Conservation (phyloP, 2,329 filamentous ascomycete species). For the Chrysosporium keratinophilum region DNA sequence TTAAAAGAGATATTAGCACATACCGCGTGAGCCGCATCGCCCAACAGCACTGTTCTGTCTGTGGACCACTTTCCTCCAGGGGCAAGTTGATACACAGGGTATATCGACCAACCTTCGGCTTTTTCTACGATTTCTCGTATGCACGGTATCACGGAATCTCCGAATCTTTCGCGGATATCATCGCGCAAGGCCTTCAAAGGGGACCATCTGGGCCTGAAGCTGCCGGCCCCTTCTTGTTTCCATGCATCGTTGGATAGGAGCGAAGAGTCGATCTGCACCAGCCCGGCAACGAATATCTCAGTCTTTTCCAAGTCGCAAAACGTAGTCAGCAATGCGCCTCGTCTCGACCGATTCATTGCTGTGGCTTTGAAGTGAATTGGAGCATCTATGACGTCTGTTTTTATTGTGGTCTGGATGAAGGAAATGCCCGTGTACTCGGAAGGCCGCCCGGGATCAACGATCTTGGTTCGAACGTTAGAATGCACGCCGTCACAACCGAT, state of each 20-base stretch:
- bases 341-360: constrained; percentile 31
- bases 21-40: constrained; percentile 41
- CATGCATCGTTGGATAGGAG: constrained; percentile 20
- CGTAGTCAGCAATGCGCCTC: constrained; percentile 33
- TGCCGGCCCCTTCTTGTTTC: constrained; percentile 11
- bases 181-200: constrained; percentile 29
- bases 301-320: constrained; percentile 29
- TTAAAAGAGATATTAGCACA: constrained; percentile 15
- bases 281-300: constrained; percentile 33
- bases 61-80: constrained; percentile 33
- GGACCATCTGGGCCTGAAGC: constrained; percentile 25
- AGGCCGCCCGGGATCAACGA: constrained; percentile 27
- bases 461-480: constrained; percentile 29
- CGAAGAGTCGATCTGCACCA: constrained; percentile 30
- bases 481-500: constrained; percentile 36
- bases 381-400: constrained; percentile 20
- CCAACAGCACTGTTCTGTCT: constrained; percentile 34
- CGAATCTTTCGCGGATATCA: constrained; percentile 31
- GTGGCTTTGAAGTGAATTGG: constrained; percentile 32
- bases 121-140: constrained; percentile 30
- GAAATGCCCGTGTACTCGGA: constrained; percentile 36
- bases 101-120: constrained; percentile 34
- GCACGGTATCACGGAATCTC: constrained; percentile 27
- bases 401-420: constrained; percentile 30
- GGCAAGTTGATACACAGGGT: constrained; percentile 36